Percentiles rank a stretch among this genome's conserved stretches.
Evolutionary conservation across 345 rosid genomes (phyloP).

Genomic region (Abelmoschus esculentus): DNA sequence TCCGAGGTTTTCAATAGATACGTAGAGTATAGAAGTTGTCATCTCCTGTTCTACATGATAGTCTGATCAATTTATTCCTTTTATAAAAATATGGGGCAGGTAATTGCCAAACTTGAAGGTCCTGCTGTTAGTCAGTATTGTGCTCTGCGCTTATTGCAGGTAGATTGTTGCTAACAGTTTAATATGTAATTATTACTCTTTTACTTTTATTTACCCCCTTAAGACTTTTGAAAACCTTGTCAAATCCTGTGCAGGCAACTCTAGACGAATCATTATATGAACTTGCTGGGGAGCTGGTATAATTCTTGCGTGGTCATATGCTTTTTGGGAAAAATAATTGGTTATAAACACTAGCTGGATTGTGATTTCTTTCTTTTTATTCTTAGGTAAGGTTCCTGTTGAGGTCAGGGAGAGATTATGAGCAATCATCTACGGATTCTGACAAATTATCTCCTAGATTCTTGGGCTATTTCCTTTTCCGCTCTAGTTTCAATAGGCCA

Average conservation of each 20-base stretch:
- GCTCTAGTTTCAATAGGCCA: conserved; percentile 64
- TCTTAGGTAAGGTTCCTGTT: conserved; percentile 88
- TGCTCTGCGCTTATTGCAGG: conserved; percentile 91
- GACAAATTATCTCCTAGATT: conserved; percentile 74
- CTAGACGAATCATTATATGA: conserved; percentile 94
- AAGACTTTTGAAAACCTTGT: conserved; percentile 14
- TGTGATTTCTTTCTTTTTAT: conserved; percentile 10
- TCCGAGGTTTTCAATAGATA: background rate
- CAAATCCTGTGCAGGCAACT: conserved; percentile 62
- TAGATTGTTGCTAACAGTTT: conserved; percentile 18
- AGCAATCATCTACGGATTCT: conserved; percentile 64
- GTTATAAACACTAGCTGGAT: conserved; percentile 7
- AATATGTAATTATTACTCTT: background rate
- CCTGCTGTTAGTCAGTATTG: conserved; percentile 96
- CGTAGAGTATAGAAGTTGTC: background rate
- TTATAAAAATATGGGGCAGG: conserved; percentile 36
- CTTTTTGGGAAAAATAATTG: conserved; percentile 4
- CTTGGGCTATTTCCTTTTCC: conserved; percentile 77
- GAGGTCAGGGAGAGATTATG: conserved; percentile 95
- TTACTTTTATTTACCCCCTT: background rate
- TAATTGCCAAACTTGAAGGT: conserved; percentile 97
- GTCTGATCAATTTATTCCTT: conserved; percentile 4
- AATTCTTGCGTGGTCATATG: conserved; percentile 12
- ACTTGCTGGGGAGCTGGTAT: conserved; percentile 98
- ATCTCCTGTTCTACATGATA: background rate